Conservation (phyloP, 139 green algal genomes). For the Chlorella vulgaris region DNA sequence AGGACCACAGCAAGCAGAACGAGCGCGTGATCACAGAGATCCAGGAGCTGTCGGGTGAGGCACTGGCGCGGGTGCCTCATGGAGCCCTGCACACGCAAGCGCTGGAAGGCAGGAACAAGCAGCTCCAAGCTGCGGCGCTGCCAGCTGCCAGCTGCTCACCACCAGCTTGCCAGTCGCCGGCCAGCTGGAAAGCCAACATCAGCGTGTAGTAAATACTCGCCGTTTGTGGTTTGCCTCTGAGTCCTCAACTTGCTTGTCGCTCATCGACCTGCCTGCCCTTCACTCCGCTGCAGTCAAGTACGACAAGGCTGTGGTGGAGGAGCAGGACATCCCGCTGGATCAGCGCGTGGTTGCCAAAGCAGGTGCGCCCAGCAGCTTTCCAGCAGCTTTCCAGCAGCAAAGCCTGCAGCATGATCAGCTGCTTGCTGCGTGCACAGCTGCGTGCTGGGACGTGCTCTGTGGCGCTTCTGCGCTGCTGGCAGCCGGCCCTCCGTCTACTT, state of each 20-base stretch:
- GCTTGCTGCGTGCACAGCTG: too few relatives aligned
- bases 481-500: neutral
- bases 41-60: constrained; percentile 60
- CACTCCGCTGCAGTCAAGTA: constrained; percentile 69
- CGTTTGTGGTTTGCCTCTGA: neutral
- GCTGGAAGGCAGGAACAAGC: too few relatives aligned
- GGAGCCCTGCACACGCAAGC: neutral
- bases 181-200: too few relatives aligned
- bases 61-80: neutral
- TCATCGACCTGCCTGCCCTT: neutral
- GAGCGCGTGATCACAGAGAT: constrained; percentile 84
- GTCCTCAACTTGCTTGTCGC: neutral
- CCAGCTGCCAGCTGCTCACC: too few relatives aligned
- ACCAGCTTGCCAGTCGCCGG: too few relatives aligned
- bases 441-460: too few relatives aligned
- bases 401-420: too few relatives aligned
- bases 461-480: neutral
- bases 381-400: too few relatives aligned
- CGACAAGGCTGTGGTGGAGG: constrained; percentile 89
- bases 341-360: constrained; percentile 85
- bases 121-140: neutral
- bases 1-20: constrained; percentile 73
- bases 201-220: too few relatives aligned
- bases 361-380: too few relatives aligned
- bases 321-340: constrained; percentile 83